These are phyloP conservation scores for Coemansia sp. DNA, from an alignment of 192 early-diverging fungal genomes.

Conservation along the genomic window DNA sequence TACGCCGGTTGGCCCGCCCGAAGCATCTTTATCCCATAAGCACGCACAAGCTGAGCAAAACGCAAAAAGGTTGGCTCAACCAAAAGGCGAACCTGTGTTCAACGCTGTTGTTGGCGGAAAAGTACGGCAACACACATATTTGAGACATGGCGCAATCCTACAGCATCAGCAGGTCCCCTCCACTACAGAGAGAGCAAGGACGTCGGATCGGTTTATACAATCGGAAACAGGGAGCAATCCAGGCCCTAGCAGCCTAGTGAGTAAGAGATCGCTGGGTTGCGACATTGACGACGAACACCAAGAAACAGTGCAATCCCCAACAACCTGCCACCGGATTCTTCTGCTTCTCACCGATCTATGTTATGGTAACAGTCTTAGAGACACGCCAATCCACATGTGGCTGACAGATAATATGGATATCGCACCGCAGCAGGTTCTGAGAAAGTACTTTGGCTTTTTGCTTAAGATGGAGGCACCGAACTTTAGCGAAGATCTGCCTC, in stretches of 20 bases:
- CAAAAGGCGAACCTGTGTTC: constrained; percentile 29
- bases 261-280: neutral
- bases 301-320: constrained; percentile 21
- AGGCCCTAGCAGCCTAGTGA: neutral
- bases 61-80: constrained; percentile 12
- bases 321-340: constrained; percentile 33
- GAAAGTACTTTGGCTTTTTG: constrained; percentile 22
- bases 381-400: constrained; percentile 51
- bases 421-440: constrained; percentile 21
- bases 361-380: constrained; percentile 38
- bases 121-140: constrained; percentile 15
- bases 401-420: constrained; percentile 39
- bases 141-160: neutral
- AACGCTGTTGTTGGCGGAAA: constrained; percentile 47
- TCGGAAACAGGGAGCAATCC: neutral
- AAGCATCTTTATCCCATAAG: neutral
- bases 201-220: neutral
- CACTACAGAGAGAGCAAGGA: constrained; percentile 10
- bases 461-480: constrained; percentile 15
- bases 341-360: constrained; percentile 37
- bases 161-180: constrained; percentile 13
- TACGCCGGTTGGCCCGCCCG: constrained; percentile 1
- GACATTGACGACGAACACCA: neutral
- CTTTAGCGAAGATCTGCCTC: constrained; percentile 29
- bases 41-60: neutral